Evolutionary conservation across 2,329 filamentous ascomycete genomes (phyloP), one percentile per base, ranked within the genome.

Genomic region (Fusarium graminum): DNA sequence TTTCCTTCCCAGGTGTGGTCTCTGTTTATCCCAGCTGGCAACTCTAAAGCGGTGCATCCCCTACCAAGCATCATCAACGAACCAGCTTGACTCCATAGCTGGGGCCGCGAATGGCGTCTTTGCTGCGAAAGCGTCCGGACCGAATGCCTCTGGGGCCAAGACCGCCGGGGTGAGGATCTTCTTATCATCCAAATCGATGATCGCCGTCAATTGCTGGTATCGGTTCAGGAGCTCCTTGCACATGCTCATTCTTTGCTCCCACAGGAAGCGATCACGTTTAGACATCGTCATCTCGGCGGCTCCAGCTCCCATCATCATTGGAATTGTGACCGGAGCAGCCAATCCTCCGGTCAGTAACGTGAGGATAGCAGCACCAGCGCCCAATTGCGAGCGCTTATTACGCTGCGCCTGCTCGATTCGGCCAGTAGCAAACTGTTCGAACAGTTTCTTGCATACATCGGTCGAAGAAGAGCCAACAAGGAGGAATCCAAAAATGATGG

Each of bases 301-400:
- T 10, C 43, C 43, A 16, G 32, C 56, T 28, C 56, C 56, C 56
- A 59, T 59, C 51, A 59, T 59, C 51, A 59, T 59, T 3, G 56
- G 56, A 28, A 59, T 59, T 13, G 56, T 59, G 13, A 59, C 13
- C 3, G 56, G 56, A 26, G 56, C 56, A 17, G 56, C 56, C 14
- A 59, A 13, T 12, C 56, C 56, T 0, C 59, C 59, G 0, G 60
- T 63, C 25, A 63, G 26, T 0, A 63, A 9, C 2, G 59, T 63
- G 4, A 63, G 10, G 6, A 63, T 34, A 0, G 58, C 59, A n/a
- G 59, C 59, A 6, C 59, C 59, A 7, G 59, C 59, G 2, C 59
- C 53, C 4, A 57, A 28, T 7, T 26, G 59, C 3, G 50, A 39
- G 0, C 41, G 43, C 2, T 46, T 63, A 3, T 57, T 57, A 2